phyloP scores from a whole-genome alignment of 139 green algal genomes.

The Volvox reticuliferus region DNA sequence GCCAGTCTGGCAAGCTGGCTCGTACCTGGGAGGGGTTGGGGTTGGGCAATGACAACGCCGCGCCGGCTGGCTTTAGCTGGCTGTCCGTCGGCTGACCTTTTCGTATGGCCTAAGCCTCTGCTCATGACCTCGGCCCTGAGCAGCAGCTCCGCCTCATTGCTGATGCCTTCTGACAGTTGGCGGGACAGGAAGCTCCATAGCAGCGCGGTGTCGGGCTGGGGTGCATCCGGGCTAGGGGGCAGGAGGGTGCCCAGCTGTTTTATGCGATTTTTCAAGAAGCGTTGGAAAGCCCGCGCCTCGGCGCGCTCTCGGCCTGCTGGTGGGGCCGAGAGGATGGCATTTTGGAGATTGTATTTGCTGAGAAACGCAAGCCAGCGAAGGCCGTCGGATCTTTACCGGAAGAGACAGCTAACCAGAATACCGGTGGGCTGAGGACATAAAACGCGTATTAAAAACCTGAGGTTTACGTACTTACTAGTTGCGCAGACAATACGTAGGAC shows the following conservation, averaged over 20 bases:
- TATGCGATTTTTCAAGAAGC: conserved; percentile 8
- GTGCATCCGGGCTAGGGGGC: conserved; percentile 6
- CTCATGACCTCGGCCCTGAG: neutral
- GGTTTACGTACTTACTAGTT: neutral
- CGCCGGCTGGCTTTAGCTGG: neutral
- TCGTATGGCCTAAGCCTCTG: neutral
- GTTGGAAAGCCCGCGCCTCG: neutral
- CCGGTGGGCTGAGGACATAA: no score
- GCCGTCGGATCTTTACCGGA: no score
- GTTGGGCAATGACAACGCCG: conserved; percentile 17
- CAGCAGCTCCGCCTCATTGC: neutral
- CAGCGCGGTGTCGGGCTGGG: neutral
- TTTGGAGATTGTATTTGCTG: neutral
- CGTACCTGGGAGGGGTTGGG: neutral
- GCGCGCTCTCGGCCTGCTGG: neutral
- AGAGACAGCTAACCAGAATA: no score
- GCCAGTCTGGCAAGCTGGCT: neutral
- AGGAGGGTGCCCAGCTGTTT: conserved; percentile 7
- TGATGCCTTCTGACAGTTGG: conserved; percentile 11
- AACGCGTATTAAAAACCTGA: no score
- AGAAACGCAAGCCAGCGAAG: no score
- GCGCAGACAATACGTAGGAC: neutral
- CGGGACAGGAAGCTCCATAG: conserved; percentile 9
- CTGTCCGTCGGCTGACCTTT: neutral
- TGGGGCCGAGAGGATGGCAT: neutral